These are phyloP conservation scores for Eimeria maxima DNA, from an alignment of 169 alveolate species.

Conservation along the genomic window DNA sequence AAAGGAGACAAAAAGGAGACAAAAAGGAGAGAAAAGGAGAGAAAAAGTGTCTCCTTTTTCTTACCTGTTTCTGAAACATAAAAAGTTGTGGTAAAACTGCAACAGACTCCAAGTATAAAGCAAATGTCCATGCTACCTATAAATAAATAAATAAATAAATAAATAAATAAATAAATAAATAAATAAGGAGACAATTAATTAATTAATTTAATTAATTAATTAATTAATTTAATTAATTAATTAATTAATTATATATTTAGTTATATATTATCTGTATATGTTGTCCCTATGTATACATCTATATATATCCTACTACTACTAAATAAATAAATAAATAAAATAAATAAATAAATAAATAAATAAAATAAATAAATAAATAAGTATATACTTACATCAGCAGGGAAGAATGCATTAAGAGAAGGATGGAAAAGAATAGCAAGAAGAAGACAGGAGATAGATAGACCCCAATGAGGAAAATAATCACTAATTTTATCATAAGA, in stretches of 20 bases:
- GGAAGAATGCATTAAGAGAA: slow-evolving; percentile 93
- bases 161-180: slow-evolving; percentile 25
- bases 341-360: not conserved
- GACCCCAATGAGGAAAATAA: slow-evolving; percentile 89
- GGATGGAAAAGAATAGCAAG: slow-evolving; percentile 95
- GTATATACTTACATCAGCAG: slow-evolving; percentile 89
- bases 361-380: no score
- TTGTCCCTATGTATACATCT: slow-evolving; percentile 82
- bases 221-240: no score
- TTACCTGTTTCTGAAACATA: slow-evolving; percentile 94
- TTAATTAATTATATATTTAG: no score
- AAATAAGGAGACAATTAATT: not conserved
- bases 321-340: not conserved
- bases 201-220: no score
- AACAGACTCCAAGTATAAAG: slow-evolving; percentile 95
- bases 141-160: slow-evolving; percentile 3
- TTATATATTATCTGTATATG: no score
- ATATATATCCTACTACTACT: slow-evolving; percentile 31
- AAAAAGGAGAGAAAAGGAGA: not conserved
- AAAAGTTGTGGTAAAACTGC: slow-evolving; percentile 95
- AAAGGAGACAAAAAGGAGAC: not conserved
- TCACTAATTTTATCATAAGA: slow-evolving; percentile 92
- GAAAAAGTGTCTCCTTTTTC: not conserved
- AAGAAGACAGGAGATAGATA: slow-evolving; percentile 91
- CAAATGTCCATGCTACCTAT: slow-evolving; percentile 95